Percentiles rank a stretch among this genome's conserved stretches.
phyloP scores from a whole-genome alignment of 2,329 filamentous ascomycete genomes.

The Pyrenophora teres region DNA sequence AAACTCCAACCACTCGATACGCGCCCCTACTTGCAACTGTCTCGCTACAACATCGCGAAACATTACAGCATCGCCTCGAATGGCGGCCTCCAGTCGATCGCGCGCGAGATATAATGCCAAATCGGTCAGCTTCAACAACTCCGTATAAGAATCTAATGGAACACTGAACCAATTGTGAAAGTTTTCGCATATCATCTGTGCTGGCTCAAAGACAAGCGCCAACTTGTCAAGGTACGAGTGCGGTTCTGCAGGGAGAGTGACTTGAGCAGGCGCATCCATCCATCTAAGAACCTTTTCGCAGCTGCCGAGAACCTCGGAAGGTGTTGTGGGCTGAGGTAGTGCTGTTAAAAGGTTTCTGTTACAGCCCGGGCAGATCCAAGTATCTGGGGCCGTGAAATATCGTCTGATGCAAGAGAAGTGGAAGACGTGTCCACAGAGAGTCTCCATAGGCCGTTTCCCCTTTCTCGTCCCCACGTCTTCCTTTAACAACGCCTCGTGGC shows the following conservation, averaged over 20 bases:
- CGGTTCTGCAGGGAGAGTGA: not conserved
- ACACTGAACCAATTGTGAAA: not conserved
- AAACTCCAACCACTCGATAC: not conserved
- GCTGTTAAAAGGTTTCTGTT: not conserved
- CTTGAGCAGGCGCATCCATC: not conserved
- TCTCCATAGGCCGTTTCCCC: not conserved
- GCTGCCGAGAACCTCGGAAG: not conserved
- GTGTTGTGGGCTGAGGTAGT: not conserved
- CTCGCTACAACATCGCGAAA: not conserved
- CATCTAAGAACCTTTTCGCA: not conserved
- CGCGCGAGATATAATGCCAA: not conserved
- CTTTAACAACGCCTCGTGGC: not conserved
- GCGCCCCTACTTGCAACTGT: not conserved
- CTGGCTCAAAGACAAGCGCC: not conserved
- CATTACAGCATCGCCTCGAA: not conserved
- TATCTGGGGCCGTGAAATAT: not conserved
- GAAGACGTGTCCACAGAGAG: not conserved
- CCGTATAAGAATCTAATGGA: not conserved
- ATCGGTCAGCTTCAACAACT: not conserved
- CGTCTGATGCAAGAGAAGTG: not conserved
- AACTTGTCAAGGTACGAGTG: not conserved
- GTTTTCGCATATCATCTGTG: not conserved
- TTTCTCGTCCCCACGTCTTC: not conserved
- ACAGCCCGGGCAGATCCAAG: not conserved
- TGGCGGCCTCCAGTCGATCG: not conserved